Conservation (phyloP, 2,329 filamentous ascomycete species). For the Colletotrichum tofieldiae region DNA sequence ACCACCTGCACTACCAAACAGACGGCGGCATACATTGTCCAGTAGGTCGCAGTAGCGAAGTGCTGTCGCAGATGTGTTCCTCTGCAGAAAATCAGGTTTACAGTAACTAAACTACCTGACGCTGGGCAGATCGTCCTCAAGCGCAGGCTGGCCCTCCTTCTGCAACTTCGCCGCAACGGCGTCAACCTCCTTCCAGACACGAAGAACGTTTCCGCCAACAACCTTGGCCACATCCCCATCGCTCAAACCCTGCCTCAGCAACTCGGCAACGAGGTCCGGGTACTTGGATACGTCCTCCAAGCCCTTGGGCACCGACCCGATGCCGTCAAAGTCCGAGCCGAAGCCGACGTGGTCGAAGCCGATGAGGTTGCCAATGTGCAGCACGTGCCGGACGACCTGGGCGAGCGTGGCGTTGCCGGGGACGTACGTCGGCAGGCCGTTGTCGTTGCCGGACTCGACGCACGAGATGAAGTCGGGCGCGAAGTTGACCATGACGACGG, state of each 20-base stretch:
- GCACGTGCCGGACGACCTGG: slow-evolving; percentile 86
- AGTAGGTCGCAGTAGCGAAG: not conserved
- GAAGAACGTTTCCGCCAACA: slow-evolving; percentile 84
- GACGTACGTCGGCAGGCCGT: slow-evolving; percentile 78
- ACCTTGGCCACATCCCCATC: slow-evolving; percentile 83
- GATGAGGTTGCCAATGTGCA: slow-evolving; percentile 85
- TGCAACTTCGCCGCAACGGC: slow-evolving; percentile 78
- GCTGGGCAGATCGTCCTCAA: slow-evolving; percentile 68
- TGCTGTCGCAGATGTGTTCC: not conserved
- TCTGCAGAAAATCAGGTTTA: not conserved
- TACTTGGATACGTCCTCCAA: slow-evolving; percentile 90
- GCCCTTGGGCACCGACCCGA: slow-evolving; percentile 76
- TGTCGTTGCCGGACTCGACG: slow-evolving; percentile 68
- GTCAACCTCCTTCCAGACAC: slow-evolving; percentile 89
- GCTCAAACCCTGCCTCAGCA: slow-evolving; percentile 81
- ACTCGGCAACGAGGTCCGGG: slow-evolving; percentile 82
- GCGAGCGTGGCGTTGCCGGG: slow-evolving; percentile 79
- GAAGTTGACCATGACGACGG: slow-evolving; percentile 94
- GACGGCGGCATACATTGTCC: not conserved
- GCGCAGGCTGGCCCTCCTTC: slow-evolving; percentile 64
- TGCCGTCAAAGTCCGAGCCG: slow-evolving; percentile 92
- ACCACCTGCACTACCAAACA: slow-evolving; percentile 28
- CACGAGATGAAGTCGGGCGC: slow-evolving; percentile 87
- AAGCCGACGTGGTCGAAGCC: slow-evolving; percentile 91
- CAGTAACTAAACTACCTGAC: not conserved